phyloP scores from a whole-genome alignment of 805 yeast genomes.

The Lipomyces spencermartinsiae region DNA sequence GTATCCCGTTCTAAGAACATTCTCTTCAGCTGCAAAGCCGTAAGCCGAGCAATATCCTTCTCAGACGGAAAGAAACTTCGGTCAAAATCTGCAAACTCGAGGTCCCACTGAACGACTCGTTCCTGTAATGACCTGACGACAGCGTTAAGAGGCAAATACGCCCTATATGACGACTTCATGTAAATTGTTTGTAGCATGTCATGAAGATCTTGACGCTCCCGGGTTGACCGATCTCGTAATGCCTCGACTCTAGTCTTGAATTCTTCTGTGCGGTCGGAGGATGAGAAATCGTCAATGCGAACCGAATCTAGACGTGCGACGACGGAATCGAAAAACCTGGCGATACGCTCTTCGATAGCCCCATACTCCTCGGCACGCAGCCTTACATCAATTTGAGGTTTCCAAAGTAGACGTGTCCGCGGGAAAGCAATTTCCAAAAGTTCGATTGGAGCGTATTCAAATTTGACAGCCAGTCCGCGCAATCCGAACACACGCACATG shows the following conservation, averaged over 20 bases:
- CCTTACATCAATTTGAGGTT: constrained; percentile 69
- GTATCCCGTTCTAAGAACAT: constrained; percentile 60
- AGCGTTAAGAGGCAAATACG: constrained; percentile 72
- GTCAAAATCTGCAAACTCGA: constrained; percentile 81
- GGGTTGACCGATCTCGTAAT: constrained; percentile 58
- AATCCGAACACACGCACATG: constrained; percentile 86
- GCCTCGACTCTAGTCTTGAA: constrained; percentile 67
- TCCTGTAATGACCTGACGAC: constrained; percentile 77
- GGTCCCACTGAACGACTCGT: constrained; percentile 85
- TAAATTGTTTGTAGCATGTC: constrained; percentile 60
- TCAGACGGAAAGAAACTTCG: constrained; percentile 83
- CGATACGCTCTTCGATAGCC: constrained; percentile 59
- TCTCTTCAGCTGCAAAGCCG: constrained; percentile 83
- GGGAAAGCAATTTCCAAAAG: constrained; percentile 84
- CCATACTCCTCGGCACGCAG: constrained; percentile 69
- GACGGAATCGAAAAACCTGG: constrained; percentile 74
- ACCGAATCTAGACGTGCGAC: constrained; percentile 72
- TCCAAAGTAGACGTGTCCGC: constrained; percentile 70
- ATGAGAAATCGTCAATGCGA: constrained; percentile 75
- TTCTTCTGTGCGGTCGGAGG: constrained; percentile 67
- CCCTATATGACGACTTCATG: constrained; percentile 61
- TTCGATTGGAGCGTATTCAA: constrained; percentile 78
- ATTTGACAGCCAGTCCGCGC: constrained; percentile 75
- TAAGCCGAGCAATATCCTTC: constrained; percentile 86
- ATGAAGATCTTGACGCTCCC: constrained; percentile 58